Evolutionary conservation across 176 grass and related monocot species (phyloP).

Genomic region (Metroxylon sagu): DNA sequence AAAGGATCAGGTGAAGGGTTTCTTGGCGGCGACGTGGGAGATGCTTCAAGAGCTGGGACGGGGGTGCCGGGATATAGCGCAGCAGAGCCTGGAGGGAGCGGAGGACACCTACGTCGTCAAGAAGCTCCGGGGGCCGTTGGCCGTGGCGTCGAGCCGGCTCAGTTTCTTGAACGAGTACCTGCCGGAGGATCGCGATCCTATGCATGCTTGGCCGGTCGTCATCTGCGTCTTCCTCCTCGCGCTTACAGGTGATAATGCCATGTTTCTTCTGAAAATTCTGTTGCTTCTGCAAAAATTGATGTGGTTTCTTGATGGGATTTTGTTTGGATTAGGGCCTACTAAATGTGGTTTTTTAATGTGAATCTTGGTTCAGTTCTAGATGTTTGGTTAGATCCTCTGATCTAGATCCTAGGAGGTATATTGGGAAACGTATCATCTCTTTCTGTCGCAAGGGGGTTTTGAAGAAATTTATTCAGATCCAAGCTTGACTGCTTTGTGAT

Average conservation of each 20-base stretch:
- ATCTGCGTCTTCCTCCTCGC: conserved; percentile 67
- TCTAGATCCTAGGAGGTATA: too few species aligned
- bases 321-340: too few species aligned
- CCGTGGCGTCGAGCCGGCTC: conserved; percentile 37
- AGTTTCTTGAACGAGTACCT: conserved; percentile 97
- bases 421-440: too few species aligned
- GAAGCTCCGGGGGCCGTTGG: conserved; percentile 36
- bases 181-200: conserved; percentile 89
- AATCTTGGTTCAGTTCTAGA: too few species aligned
- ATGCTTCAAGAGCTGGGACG: conserved; percentile 71
- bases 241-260: conserved; percentile 45
- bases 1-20: conserved; percentile 72
- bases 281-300: too few species aligned
- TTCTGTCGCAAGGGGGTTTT: too few species aligned
- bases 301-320: too few species aligned
- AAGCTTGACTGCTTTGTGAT: too few species aligned
- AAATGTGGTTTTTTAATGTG: too few species aligned
- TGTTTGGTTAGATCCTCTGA: too few species aligned
- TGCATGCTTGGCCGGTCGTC: conserved; percentile 65
- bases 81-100: conserved; percentile 55
- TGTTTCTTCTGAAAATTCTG: too few species aligned
- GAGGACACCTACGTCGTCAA: conserved; percentile 75
- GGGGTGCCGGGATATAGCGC: conserved; percentile 73
- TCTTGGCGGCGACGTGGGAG: conserved; percentile 69
- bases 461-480: too few species aligned